A percentile compares a stretch with the other conserved stretches of the same genome.
These are phyloP conservation scores for Aspergillus biplanus DNA, from an alignment of 495 filamentous ascomycete species.

Conservation along the genomic window DNA sequence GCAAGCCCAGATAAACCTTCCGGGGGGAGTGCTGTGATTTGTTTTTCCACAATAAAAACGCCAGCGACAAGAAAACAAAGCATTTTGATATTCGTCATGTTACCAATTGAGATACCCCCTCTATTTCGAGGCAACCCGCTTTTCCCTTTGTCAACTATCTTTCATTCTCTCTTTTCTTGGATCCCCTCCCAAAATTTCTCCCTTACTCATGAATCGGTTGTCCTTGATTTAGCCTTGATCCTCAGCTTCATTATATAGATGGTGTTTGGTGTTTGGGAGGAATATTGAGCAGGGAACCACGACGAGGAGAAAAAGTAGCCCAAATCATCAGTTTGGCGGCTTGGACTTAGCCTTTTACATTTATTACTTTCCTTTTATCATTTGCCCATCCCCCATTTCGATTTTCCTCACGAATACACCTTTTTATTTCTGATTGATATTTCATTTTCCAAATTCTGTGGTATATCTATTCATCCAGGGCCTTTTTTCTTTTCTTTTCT, in stretches of 20 bases:
- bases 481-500: background rate
- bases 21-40: slow-evolving; percentile 48
- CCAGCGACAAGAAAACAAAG: slow-evolving; percentile 3
- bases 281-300: slow-evolving; percentile 6
- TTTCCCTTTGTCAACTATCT: background rate
- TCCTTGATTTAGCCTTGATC: slow-evolving; percentile 11
- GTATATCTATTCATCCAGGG: background rate
- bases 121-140: background rate
- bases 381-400: slow-evolving; percentile 1
- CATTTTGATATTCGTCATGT: slow-evolving; percentile 17
- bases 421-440: slow-evolving; percentile 9
- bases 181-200: background rate
- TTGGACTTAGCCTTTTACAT: slow-evolving; percentile 9
- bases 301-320: slow-evolving; percentile 1
- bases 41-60: background rate
- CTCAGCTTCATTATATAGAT: slow-evolving; percentile 7
- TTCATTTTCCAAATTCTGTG: background rate
- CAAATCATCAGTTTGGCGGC: slow-evolving; percentile 8
- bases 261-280: slow-evolving; percentile 17
- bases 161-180: background rate
- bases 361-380: slow-evolving; percentile 8
- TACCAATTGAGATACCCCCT: slow-evolving; percentile 39
- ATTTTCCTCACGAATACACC: slow-evolving; percentile 16
- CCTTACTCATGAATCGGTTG: slow-evolving; percentile 1
- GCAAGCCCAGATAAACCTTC: slow-evolving; percentile 47